Percentiles rank a stretch among this genome's conserved stretches.
These are phyloP conservation scores for Amniculicola lignicola DNA, from an alignment of 495 filamentous ascomycete genomes.

Conservation along the genomic window DNA sequence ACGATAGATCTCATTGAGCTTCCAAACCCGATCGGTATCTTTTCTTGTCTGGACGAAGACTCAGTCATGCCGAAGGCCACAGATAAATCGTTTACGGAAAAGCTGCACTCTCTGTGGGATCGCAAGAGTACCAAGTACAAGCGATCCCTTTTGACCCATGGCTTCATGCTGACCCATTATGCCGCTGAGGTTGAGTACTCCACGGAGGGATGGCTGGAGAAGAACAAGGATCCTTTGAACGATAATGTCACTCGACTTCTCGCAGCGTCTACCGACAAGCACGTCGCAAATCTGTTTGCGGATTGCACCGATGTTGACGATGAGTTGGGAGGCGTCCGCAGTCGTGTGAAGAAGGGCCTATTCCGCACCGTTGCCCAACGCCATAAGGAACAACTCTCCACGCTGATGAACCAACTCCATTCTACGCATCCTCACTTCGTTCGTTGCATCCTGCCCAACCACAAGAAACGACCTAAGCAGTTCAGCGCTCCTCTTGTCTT, in stretches of 20 bases:
- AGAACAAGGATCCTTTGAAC: conserved; percentile 98
- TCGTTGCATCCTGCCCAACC: conserved; percentile 95
- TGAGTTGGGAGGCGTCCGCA: conserved; percentile 61
- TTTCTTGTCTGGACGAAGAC: conserved; percentile 97
- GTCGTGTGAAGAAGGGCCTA: conserved; percentile 92
- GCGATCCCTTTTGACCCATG: conserved; percentile 79
- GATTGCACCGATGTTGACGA: conserved; percentile 81
- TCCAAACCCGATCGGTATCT: conserved; percentile 95
- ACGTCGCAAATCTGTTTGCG: conserved; percentile 79
- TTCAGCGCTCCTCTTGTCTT: conserved; percentile 84
- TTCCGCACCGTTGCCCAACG: conserved; percentile 96
- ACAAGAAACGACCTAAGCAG: conserved; percentile 95
- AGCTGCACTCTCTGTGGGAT: conserved; percentile 94
- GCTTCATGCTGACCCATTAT: conserved; percentile 98
- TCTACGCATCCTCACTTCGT: conserved; percentile 98
- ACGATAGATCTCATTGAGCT: conserved; percentile 97
- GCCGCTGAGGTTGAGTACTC: conserved; percentile 97
- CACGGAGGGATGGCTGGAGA: conserved; percentile 94
- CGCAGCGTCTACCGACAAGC: conserved; percentile 73
- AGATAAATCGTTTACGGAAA: conserved; percentile 95
- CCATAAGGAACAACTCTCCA: conserved; percentile 95
- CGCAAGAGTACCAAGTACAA: conserved; percentile 92
- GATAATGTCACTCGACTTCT: conserved; percentile 92
- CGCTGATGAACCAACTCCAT: conserved; percentile 91
- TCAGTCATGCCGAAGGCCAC: conserved; percentile 99